These are phyloP conservation scores for Aspergillus melleus DNA, from an alignment of 2,329 filamentous ascomycete genomes.

Conservation along the genomic window DNA sequence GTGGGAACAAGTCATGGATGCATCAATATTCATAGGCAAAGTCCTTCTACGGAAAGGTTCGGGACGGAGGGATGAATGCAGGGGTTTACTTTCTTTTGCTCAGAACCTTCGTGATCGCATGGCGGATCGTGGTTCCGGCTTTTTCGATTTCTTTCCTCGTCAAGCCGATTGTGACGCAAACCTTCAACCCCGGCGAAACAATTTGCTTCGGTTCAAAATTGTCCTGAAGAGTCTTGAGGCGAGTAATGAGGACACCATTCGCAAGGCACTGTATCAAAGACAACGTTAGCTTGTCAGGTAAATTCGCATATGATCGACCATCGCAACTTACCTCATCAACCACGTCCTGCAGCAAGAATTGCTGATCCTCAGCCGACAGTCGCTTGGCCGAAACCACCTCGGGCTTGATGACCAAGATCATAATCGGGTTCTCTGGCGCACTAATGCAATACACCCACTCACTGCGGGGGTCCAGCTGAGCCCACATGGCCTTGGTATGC, in stretches of 20 bases:
- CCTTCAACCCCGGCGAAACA: slow-evolving; percentile 78
- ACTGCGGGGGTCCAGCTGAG: slow-evolving; percentile 85
- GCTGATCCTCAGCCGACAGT: slow-evolving; percentile 73
- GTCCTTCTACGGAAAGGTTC: slow-evolving; percentile 5
- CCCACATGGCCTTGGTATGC: slow-evolving; percentile 80
- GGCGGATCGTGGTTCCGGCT: slow-evolving; percentile 80
- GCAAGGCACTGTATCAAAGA: slow-evolving; percentile 64
- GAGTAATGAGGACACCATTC: slow-evolving; percentile 86
- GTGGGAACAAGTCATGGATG: slow-evolving; percentile 17
- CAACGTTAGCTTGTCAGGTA: neutral
- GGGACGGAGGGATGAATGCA: slow-evolving; percentile 1
- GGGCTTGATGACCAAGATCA: slow-evolving; percentile 79
- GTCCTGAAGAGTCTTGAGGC: slow-evolving; percentile 76
- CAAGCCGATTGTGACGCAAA: slow-evolving; percentile 84
- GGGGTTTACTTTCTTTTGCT: slow-evolving; percentile 50
- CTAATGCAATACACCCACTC: slow-evolving; percentile 90
- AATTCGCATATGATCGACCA: neutral
- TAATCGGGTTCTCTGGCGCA: slow-evolving; percentile 77
- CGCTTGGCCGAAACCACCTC: slow-evolving; percentile 73
- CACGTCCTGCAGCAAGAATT: slow-evolving; percentile 80
- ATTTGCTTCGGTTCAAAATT: slow-evolving; percentile 66
- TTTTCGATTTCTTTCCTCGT: slow-evolving; percentile 96
- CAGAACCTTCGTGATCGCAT: slow-evolving; percentile 93
- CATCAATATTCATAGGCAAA: slow-evolving; percentile 24
- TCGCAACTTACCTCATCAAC: slow-evolving; percentile 80